Evolutionary conservation across 2,329 filamentous ascomycete species (phyloP), one percentile per base, ranked within the genome.

Genomic region (Ilyonectria mors-panacis): DNA sequence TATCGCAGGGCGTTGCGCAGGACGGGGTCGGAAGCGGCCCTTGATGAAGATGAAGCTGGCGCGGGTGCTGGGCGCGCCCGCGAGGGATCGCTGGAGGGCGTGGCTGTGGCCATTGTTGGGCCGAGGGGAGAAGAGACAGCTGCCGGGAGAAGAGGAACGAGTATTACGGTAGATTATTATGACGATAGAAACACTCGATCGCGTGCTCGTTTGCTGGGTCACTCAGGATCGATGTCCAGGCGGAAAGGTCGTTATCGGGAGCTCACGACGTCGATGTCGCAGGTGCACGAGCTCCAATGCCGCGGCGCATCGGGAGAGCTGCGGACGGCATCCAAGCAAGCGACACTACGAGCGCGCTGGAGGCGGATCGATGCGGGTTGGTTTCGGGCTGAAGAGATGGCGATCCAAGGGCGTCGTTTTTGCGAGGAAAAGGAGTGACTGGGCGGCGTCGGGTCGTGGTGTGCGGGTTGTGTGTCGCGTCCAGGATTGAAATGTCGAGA

Each of bases 1-100:
- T 97, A 95, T 72, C 94, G 92, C 66, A 98, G 86, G 48, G 94
- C 91, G 80, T 96, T 97, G 80, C 93, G 93, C 63, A 97, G 86
- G 69, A 97, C 87, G 6, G 93, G 92, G 72, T 95, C 92, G 66
- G 68, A 66, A 9, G 66, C 63, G 33, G 73, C 54, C 23, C 59
- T 65, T 13, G 73, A 70, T 15, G 73, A 70, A n/a, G 70, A 58
- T 61, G 72, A 65, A 44, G 59, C 44, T 33, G 65, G 64, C 13
- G 37, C 12, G n/a, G 63, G 55, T 28, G 56, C 39, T 26, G 48
- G 51, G 37, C 70, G 72, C 65, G 67, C 68, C 65, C 70, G 50
- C 19, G 74, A 68, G 35, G 70, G 68, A 21, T 76, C 74, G 66
- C 71, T 44, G 7, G 73, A 73, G 17, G 73, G 60, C 48, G 35